Evolutionary conservation across 768 basidiomycete species (phyloP), one percentile per base, ranked within the genome.

Genomic region (Amanita molliuscula): DNA sequence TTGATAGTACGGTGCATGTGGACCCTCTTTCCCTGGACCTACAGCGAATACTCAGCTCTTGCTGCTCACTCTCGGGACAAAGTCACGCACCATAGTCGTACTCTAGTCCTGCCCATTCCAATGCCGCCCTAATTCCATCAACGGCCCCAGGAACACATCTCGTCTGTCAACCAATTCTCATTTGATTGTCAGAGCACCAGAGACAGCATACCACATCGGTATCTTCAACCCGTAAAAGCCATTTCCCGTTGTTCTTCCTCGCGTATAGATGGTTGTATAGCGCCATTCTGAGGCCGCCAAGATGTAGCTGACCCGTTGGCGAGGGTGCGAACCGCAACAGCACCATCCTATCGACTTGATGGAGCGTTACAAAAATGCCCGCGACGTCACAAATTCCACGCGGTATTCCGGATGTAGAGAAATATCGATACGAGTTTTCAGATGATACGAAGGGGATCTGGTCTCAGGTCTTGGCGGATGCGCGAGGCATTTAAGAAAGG

Each of bases 281-380:
- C 0, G 94, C 96, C 48, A 94, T 98, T 15, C 96, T 71, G 11
- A 99, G 78, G 0, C 96, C 96, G 0, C 96, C 96, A 1, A 99
- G 80, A 64, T 99, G 96, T 4, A 98, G 71, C 28, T 84, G 77
- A 1, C 96, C 96, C 0, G 96, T 99, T 1, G 96, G 96, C 1
- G 96, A 98, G 1, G 96, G 96, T 2, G 95, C 96, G 64, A 99
- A 98, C 13, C 96, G 83, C 13, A 98, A 65, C 15, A 92, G 70
- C 9, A 74, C 75, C 72, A 82, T 81, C 25, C 18, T 23, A 21
- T 11, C 23, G 34, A 15, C 34, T n/a, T n/a, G n/a, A n/a, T n/a
- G n/a, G n/a, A n/a, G n/a, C n/a, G n/a, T n/a, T n/a, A n/a, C n/a
- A n/a, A n/a, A n/a, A n/a, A n/a, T n/a, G n/a, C n/a, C n/a, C n/a